phyloP scores from a whole-genome alignment of 495 filamentous ascomycete species.

The Emericellopsis terricola region DNA sequence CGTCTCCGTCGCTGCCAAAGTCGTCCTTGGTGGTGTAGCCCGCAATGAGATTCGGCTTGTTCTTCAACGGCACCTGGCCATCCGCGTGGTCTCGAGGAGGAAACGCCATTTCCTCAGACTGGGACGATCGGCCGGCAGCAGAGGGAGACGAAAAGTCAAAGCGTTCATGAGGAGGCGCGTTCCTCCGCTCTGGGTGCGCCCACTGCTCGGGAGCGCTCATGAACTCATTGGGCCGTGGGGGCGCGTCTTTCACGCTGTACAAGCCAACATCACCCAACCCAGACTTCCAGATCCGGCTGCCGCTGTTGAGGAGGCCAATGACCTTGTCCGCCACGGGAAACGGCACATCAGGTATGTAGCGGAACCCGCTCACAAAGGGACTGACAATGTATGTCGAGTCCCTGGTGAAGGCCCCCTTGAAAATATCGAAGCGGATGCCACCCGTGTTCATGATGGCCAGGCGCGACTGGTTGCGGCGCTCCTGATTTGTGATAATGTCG shows the following conservation, averaged over 20 bases:
- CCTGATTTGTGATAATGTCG: slow-evolving; percentile 27
- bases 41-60: slow-evolving; percentile 31
- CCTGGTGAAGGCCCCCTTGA: slow-evolving; percentile 72
- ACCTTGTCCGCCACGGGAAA: slow-evolving; percentile 54
- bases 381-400: slow-evolving; percentile 75
- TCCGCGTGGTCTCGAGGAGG: no score
- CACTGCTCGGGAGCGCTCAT: slow-evolving; percentile 23
- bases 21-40: slow-evolving; percentile 89
- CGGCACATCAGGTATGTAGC: slow-evolving; percentile 64
- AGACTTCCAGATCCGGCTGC: slow-evolving; percentile 34
- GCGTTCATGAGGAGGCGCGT: no score
- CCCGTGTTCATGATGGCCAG: slow-evolving; percentile 77
- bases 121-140: no score
- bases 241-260: no score
- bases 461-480: slow-evolving; percentile 26
- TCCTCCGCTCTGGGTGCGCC: neutral
- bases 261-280: slow-evolving; percentile 9
- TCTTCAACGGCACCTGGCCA: slow-evolving; percentile 13
- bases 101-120: no score
- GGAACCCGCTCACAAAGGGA: slow-evolving; percentile 69
- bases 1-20: slow-evolving; percentile 72
- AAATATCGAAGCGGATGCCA: slow-evolving; percentile 85
- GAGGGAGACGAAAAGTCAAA: no score
- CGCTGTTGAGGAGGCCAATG: slow-evolving; percentile 53
- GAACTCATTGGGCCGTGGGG: no score